Evolutionary conservation across 306 rosid genomes (phyloP).

Genomic region (Prinsepia uniflora): DNA sequence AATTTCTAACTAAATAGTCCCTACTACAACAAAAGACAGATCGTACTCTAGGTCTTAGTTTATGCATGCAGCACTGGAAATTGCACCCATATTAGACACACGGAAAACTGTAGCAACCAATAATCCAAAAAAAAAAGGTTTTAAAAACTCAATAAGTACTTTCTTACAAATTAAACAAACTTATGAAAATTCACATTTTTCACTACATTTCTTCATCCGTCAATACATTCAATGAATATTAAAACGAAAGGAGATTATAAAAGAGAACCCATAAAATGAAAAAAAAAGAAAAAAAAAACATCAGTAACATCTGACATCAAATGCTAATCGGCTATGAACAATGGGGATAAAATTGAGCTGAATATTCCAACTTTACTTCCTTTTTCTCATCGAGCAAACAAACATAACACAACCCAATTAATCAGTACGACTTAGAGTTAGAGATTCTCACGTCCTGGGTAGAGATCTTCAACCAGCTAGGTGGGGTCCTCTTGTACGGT

Average conservation of each 20-base stretch:
- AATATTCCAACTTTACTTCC: neutral
- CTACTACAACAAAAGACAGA: too few relatives aligned
- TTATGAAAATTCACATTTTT: too few relatives aligned
- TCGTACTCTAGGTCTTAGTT: too few relatives aligned
- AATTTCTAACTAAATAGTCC: too few relatives aligned
- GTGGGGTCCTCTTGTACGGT: constrained; percentile 78
- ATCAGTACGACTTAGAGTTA: neutral
- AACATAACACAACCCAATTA: neutral
- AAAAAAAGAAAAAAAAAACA: too few relatives aligned
- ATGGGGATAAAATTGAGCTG: neutral
- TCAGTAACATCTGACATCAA: neutral
- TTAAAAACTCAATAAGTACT: too few relatives aligned
- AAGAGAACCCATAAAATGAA: neutral
- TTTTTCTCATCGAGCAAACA: neutral
- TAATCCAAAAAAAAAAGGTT: too few relatives aligned
- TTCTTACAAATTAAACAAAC: too few relatives aligned
- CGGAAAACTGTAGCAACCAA: too few relatives aligned
- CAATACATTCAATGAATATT: neutral
- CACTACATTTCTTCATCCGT: neutral
- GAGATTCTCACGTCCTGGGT: constrained; percentile 56
- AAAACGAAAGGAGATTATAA: too few relatives aligned
- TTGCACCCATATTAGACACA: too few relatives aligned
- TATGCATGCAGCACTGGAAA: too few relatives aligned
- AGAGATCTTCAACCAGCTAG: constrained; percentile 74
- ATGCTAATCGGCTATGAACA: neutral